A percentile compares a stretch with the other conserved stretches of the same genome.
These are phyloP conservation scores for Pythium diclinum DNA, from an alignment of 352 stramenopile genomes.

Conservation along the genomic window DNA sequence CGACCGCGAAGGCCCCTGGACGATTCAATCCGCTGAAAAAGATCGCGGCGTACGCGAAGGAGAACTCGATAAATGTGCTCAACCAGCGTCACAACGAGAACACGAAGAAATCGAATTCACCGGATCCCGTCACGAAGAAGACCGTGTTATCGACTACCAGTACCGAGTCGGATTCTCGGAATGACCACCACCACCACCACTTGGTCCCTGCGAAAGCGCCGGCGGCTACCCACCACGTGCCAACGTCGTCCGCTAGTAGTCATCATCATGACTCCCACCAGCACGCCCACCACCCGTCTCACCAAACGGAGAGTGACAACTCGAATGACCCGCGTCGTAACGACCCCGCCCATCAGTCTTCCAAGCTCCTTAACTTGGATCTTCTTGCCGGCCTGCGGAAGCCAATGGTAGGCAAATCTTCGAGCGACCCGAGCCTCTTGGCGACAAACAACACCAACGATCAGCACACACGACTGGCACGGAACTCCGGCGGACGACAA, in stretches of 20 bases:
- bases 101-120: conserved; percentile 17
- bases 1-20: conserved; percentile 12
- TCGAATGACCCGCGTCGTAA: conserved; percentile 8
- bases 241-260: not conserved
- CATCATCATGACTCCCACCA: conserved; percentile 6
- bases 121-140: conserved; percentile 24
- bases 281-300: not conserved
- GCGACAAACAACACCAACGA: not conserved
- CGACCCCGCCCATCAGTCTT: conserved; percentile 1
- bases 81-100: conserved; percentile 26
- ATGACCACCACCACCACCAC: conserved; percentile 22
- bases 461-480: conserved; percentile 6
- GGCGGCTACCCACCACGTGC: conserved; percentile 15
- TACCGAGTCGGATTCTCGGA: conserved; percentile 13
- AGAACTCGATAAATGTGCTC: conserved; percentile 30
- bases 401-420: conserved; percentile 14
- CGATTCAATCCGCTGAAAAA: conserved; percentile 35
- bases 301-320: conserved; percentile 11
- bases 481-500: conserved; percentile 19
- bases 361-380: conserved; percentile 32
- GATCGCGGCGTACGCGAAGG: conserved; percentile 32
- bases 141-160: conserved; percentile 11
- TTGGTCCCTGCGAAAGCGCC: conserved; percentile 14
- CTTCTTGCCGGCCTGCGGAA: conserved; percentile 24
- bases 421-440: conserved; percentile 16